phyloP scores from a whole-genome alignment of 2,329 filamentous ascomycete genomes.

The Scytalidium lignicola region DNA sequence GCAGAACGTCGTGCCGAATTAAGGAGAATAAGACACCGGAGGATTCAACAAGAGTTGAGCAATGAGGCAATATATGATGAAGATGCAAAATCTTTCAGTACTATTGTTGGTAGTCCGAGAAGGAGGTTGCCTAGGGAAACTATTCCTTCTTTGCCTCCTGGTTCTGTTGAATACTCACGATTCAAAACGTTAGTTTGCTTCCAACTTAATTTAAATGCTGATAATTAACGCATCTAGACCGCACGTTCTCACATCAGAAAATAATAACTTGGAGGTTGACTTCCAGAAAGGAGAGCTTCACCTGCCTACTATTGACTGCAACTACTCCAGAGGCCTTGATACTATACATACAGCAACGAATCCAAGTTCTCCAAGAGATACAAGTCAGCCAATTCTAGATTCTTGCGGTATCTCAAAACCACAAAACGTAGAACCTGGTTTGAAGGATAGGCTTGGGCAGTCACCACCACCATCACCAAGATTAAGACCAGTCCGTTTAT shows the following conservation, averaged over 20 bases:
- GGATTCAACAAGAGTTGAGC: slow-evolving; percentile 54
- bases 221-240: no score
- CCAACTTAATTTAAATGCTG: no score
- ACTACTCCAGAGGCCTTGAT: no score
- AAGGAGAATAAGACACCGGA: slow-evolving; percentile 47
- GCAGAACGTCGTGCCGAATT: slow-evolving; percentile 51
- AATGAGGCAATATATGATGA: slow-evolving; percentile 37
- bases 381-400: no score
- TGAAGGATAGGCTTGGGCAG: slow-evolving; percentile 4
- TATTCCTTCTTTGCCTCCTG: background rate
- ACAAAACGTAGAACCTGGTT: background rate
- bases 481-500: slow-evolving; percentile 17
- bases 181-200: no score
- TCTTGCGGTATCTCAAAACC: background rate
- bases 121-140: background rate
- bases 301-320: no score
- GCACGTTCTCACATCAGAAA: no score
- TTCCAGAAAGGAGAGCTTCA: no score
- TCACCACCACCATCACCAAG: slow-evolving; percentile 16
- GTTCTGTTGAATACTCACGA: background rate
- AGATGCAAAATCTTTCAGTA: slow-evolving; percentile 25
- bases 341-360: no score
- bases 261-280: no score
- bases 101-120: slow-evolving; percentile 2
- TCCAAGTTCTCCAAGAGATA: no score